A percentile compares a stretch with the other conserved stretches of the same genome.
Evolutionary conservation across 768 basidiomycete species (phyloP).

Genomic region (Lentinula sp.): DNA sequence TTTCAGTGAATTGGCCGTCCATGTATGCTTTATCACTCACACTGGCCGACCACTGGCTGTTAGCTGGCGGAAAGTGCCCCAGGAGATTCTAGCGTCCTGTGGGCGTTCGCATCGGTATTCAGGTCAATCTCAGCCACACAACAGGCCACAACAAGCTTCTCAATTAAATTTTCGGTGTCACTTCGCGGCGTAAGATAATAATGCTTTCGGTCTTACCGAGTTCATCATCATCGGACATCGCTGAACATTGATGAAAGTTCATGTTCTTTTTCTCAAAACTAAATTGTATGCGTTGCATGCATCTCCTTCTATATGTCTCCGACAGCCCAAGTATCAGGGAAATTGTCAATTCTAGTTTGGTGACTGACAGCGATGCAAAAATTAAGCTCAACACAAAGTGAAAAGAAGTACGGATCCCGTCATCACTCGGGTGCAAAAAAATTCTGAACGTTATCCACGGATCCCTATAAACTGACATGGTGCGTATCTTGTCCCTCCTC

Average conservation of each 20-base stretch:
- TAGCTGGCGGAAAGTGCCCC: background rate
- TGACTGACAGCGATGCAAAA: background rate
- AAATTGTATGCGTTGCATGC: background rate
- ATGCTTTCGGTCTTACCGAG: background rate
- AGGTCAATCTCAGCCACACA: background rate
- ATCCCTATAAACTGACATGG: background rate
- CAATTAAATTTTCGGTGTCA: background rate
- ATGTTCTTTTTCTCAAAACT: background rate
- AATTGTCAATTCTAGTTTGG: background rate
- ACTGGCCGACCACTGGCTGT: background rate
- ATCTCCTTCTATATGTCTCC: background rate
- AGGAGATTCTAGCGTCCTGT: background rate
- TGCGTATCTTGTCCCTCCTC: background rate
- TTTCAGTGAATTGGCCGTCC: background rate
- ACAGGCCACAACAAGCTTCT: background rate
- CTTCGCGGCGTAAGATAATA: background rate
- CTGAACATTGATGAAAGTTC: background rate
- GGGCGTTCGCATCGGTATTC: background rate
- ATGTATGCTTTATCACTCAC: background rate
- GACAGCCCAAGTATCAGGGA: background rate
- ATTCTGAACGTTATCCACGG: background rate
- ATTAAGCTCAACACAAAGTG: slow-evolving; percentile 1
- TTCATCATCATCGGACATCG: background rate
- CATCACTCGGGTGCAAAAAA: background rate
- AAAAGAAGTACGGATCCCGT: slow-evolving; percentile 1